phyloP scores from a whole-genome alignment of 179 eudicot species.

The Patellifolia procumbens region DNA sequence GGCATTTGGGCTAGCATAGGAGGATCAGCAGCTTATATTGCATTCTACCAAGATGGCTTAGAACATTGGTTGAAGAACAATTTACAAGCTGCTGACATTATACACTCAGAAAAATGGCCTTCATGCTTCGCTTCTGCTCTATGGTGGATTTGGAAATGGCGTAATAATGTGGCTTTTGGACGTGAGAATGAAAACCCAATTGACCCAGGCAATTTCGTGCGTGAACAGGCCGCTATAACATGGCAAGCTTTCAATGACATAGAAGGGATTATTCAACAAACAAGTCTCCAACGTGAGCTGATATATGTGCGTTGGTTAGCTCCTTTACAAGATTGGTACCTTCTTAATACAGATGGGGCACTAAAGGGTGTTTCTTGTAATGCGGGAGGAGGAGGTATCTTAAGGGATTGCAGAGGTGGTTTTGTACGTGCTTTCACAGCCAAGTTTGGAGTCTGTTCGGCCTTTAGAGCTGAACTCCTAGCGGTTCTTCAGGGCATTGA shows the following conservation, averaged over 20 bases:
- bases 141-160: neutral
- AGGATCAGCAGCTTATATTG: neutral
- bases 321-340: neutral
- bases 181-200: neutral
- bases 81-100: neutral
- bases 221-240: neutral
- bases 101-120: neutral
- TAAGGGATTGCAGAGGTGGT: neutral
- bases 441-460: neutral
- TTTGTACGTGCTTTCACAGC: neutral
- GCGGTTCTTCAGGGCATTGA: neutral
- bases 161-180: neutral
- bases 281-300: neutral
- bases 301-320: neutral
- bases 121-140: neutral
- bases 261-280: neutral
- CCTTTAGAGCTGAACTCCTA: neutral
- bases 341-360: neutral
- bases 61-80: neutral
- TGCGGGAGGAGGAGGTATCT: neutral
- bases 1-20: neutral
- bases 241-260: neutral
- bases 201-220: neutral
- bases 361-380: neutral
- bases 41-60: neutral